Evolutionary conservation across 805 yeast genomes (phyloP), one percentile per base, ranked within the genome.

Genomic region (Metschnikowia sp.): DNA sequence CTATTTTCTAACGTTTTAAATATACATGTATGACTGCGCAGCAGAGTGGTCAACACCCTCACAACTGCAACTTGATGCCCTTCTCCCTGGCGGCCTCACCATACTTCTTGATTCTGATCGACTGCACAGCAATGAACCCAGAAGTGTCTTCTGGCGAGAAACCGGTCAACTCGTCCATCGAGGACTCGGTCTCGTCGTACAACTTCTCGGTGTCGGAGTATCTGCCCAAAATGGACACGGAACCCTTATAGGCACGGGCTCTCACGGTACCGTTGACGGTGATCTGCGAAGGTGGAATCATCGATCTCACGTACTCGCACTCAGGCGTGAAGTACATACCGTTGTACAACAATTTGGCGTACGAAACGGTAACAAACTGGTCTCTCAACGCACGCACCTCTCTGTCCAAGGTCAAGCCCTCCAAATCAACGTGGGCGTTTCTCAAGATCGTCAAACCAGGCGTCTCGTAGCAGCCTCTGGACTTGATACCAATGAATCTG

Each of bases 391-490:
- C 90, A 71, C 99, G 86, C 55, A 94, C 98, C 75, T 94, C 99
- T 73, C 97, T 86, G 75, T 94, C 99, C 63, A 94, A 76, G 36
- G 96, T 92, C 62, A 94, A 83, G 62, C 99, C 99, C 77, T 94
- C 99, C 61, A 94, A 77, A 70, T 94, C 99, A 68, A 94, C 82
- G 72, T 94, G 99, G 40, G 98, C 88, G 47, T 82, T 71, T 82
- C 99, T 89, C 73, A 94, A 84, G 53, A 94, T 69, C 52, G 99
- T 92, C 63, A 94, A 82, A 70, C 98, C 99, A 58, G 99, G 99
- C 55, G 98, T 96, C 76, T 94, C 99, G 77, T 94, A 94, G 79
- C 99, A 94, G 50, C 99, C 99, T 80, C 99, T 89, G 55, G 98
- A 91, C 74, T 94, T 94, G 72, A 94, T 86, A 70, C 98, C 98